These are phyloP conservation scores for Candida sonorensis DNA, from an alignment of 805 yeast genomes.

Conservation along the genomic window DNA sequence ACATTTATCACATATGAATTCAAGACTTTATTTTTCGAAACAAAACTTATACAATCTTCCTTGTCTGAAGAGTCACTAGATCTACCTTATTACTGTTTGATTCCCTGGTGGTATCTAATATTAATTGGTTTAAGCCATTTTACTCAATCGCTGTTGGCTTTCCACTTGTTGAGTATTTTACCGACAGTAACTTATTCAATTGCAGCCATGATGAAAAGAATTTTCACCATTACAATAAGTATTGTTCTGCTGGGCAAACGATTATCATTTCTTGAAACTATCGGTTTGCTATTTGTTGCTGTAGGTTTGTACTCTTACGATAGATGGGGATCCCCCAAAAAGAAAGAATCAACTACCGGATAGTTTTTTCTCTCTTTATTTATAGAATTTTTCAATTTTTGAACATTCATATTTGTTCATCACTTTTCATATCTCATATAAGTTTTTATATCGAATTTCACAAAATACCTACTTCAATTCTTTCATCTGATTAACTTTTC, in stretches of 20 bases:
- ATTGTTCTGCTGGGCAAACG: conserved; percentile 53
- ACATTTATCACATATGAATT: conserved; percentile 66
- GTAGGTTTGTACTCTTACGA: conserved; percentile 58
- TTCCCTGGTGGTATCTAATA: conserved; percentile 44
- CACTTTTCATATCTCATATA: too few species aligned
- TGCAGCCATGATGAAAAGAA: conserved; percentile 82
- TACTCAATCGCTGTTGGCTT: conserved; percentile 72
- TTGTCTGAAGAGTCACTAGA: too few species aligned
- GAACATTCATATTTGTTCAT: neutral
- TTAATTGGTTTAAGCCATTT: conserved; percentile 75
- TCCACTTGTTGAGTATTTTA: conserved; percentile 70
- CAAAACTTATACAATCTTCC: too few species aligned
- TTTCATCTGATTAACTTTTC: too few species aligned
- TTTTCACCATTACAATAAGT: conserved; percentile 75
- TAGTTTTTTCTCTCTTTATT: neutral
- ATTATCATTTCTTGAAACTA: conserved; percentile 38
- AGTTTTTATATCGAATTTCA: too few species aligned
- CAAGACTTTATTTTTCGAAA: conserved; percentile 18
- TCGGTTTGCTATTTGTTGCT: conserved; percentile 46
- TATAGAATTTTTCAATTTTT: neutral
- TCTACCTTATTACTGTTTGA: conserved; percentile 13
- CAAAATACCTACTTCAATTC: too few species aligned
- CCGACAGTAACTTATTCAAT: conserved; percentile 83
- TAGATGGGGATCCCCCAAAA: conserved; percentile 38
- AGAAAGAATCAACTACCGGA: too few species aligned